Evolutionary conservation across 1,284 basidiomycete species (phyloP), one percentile per base, ranked within the genome.

Genomic region (Porogramme epimiltina): DNA sequence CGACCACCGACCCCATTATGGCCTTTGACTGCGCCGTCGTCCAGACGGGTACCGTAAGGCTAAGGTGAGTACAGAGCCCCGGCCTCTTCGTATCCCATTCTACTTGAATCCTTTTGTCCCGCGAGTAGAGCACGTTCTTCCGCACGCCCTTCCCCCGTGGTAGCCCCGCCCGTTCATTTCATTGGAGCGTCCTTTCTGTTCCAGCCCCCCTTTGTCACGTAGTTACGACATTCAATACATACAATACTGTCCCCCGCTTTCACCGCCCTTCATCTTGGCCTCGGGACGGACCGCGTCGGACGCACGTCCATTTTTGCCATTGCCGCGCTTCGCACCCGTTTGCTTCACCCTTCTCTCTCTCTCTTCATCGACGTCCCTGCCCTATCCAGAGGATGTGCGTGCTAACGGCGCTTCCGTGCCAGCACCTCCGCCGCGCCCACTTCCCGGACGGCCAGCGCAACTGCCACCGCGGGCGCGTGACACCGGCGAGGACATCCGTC

Each of bases 401-500:
- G 37, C 51, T 52, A 43, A 52, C 45, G 5, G 24, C 22, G 36
- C 41, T 43, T 36, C 41, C 31, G 25, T 47, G 23, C 46, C 36
- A 52, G 41, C 24, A 23, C 45, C 34, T 26, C 34, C 19, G 18
- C n/a, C n/a, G 18, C 36, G 31, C 42, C 25, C 28, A 11, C 49
- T 26, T 45, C 46, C 38, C 33, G 19, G 37, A 45, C 31, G 42
- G 31, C 42, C 19, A 47, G 13, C 28, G 28, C 28, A 13, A 8
- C 28, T 6, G 13, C 28, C 28, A 8, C 28, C 28, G 42, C 56
- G 13, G 38, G 51, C 15, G 24, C 44, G 90, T 89, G 25, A 86
- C 89, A 4, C 77, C 82, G 92, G 95, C 43, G 91, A 94, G 66
- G 85, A 89, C 47, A 74, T 95, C 42, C 83, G 93, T 19, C 87